These are phyloP conservation scores for Castanopsis chinensis DNA, from an alignment of 306 rosid genomes.

Conservation along the genomic window DNA sequence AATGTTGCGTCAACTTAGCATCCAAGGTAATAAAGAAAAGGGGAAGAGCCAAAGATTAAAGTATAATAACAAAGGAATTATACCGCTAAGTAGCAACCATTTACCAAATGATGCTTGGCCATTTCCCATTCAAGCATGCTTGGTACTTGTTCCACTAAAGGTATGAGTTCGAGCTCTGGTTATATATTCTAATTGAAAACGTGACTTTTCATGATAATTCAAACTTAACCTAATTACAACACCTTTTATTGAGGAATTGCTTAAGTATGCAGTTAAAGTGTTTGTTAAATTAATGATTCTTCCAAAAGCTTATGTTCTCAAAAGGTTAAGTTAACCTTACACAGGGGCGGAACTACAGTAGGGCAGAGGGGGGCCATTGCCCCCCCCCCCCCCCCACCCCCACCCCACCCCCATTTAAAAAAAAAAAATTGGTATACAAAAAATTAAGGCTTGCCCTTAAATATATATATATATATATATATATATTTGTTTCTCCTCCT, in stretches of 20 bases:
- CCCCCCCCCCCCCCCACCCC: no score
- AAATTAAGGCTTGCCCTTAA: no score
- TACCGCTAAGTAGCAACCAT: constrained; percentile 25
- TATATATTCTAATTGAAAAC: not conserved
- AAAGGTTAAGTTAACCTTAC: no score
- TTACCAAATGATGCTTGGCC: constrained; percentile 4
- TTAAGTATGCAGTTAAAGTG: no score
- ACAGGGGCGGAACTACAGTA: no score
- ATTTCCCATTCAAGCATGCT: constrained; percentile 28
- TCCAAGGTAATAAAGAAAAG: constrained; percentile 2
- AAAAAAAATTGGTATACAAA: no score
- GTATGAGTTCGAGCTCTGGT: not conserved
- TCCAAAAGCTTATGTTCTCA: no score
- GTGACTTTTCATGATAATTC: not conserved
- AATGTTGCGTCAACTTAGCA: constrained; percentile 39
- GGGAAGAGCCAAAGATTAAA: not conserved
- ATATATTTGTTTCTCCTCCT: no score
- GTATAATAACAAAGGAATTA: not conserved
- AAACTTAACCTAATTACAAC: not conserved
- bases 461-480: no score
- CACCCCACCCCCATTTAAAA: no score
- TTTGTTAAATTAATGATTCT: no score
- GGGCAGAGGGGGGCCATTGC: no score
- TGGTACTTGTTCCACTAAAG: constrained; percentile 5
- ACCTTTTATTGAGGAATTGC: not conserved